These are phyloP conservation scores for Aspergillus eucalypticola DNA, from an alignment of 2,329 filamentous ascomycete species.

Conservation along the genomic window DNA sequence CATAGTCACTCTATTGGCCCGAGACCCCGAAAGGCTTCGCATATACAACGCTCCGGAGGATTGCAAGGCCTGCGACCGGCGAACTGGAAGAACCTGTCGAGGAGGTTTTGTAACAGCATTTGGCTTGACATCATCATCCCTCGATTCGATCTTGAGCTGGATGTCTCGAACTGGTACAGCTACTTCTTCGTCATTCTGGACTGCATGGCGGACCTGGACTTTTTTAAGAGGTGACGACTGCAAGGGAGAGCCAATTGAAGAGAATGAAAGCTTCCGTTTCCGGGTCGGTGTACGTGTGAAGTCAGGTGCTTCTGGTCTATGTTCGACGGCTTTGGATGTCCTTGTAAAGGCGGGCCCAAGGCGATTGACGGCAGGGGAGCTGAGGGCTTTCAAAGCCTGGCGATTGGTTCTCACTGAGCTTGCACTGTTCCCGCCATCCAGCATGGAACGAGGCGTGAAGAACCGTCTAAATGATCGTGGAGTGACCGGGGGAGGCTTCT, in stretches of 20 bases:
- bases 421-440: constrained; percentile 36
- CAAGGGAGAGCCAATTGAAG: constrained; percentile 48
- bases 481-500: constrained; percentile 51
- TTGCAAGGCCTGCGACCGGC: constrained; percentile 38
- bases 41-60: constrained; percentile 42
- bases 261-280: constrained; percentile 50
- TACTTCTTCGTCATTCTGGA: constrained; percentile 34
- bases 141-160: constrained; percentile 19
- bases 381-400: constrained; percentile 48
- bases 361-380: constrained; percentile 45
- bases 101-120: constrained; percentile 23
- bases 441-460: constrained; percentile 51
- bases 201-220: constrained; percentile 36
- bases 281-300: constrained; percentile 43
- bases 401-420: constrained; percentile 43
- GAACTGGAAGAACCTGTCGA: constrained; percentile 34
- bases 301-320: constrained; percentile 32
- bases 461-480: constrained; percentile 54
- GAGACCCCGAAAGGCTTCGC: constrained; percentile 36
- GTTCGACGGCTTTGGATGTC: constrained; percentile 34
- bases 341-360: constrained; percentile 45
- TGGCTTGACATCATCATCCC: constrained; percentile 19
- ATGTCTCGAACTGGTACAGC: constrained; percentile 31
- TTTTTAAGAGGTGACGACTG: constrained; percentile 53
- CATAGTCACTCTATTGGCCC: constrained; percentile 34